Base-by-base conservation (phyloP, 208 protist genomes). In the Zelonia costaricensis region DNA sequence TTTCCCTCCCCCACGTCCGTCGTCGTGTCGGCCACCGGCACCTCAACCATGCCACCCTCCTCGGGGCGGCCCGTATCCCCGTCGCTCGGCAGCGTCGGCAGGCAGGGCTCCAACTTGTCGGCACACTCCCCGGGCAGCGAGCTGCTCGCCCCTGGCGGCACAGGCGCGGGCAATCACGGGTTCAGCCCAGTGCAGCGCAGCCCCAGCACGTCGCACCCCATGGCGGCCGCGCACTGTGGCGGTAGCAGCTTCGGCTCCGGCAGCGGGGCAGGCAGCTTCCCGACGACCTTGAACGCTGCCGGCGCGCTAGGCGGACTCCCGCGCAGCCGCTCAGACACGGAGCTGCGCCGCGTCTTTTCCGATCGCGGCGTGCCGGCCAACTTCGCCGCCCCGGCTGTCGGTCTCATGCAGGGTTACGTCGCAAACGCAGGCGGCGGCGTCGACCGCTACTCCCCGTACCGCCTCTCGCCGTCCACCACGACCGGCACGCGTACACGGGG, bases 301-400 rank as follows among this genome's bases (percentile, higher is more conserved):
- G 42, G 55, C 7, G 27, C 15, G 12, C 23, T 56, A 5, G 56
- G 55, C 18, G 35, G 65, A 10, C 10, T 71, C 31, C 9, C 23
- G 9, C 51, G 42, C 27, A 27, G 15, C 42, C 56, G 70, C 3
- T 76, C 70, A 5, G 62, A 71, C 36, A 31, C 55, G 27, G 70
- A 71, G 51, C 62, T 71, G 18, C 51, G 42, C 40, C 46, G 53
- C 25, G 6, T 63, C 52, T 71, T 71, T 52, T 28, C 44, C 18
- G 70, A 71, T 10, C 56, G 44, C 13, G 60, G 55, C 6, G 28
- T n/a, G n/a, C n/a, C 33, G 18, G 42, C 27, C 31, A 39, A 7
- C 25, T 16, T 25, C 30, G 42, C 23, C n/a, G n/a, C n/a, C n/a
- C n/a, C n/a, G n/a, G n/a, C n/a, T n/a, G n/a, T n/a, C n/a, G n/a